Percentiles rank a stretch among this genome's conserved stretches.
phyloP scores from a whole-genome alignment of 805 yeast genomes.

The Groenewaldozyma salmanticensis region DNA sequence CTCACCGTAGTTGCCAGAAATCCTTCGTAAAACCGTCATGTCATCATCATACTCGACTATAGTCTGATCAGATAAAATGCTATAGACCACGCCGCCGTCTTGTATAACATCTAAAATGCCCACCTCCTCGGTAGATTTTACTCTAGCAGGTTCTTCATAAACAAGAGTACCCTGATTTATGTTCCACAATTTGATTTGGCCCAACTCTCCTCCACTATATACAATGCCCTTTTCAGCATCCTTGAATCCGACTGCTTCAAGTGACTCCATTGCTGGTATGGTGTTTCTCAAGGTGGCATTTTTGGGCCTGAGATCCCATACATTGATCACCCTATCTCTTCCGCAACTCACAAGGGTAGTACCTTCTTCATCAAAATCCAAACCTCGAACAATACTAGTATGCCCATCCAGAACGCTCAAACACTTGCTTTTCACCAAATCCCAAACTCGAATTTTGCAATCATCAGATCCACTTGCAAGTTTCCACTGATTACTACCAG shows the following conservation, averaged over 20 bases:
- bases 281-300: conserved; percentile 52
- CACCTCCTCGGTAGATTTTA: conserved; percentile 50
- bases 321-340: conserved; percentile 67
- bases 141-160: conserved; percentile 26
- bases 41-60: conserved; percentile 43
- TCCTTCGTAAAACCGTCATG: conserved; percentile 35
- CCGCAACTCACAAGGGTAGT: conserved; percentile 68
- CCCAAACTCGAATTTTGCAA: conserved; percentile 51
- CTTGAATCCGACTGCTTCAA: conserved; percentile 30
- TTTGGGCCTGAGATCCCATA: conserved; percentile 40
- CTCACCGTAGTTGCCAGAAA: conserved; percentile 94
- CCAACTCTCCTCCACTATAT: conserved; percentile 7
- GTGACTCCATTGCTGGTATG: conserved; percentile 53
- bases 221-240: conserved; percentile 16
- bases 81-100: conserved; percentile 28
- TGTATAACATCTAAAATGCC: conserved; percentile 49
- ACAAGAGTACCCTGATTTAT: conserved; percentile 38
- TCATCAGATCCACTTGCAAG: conserved; percentile 64
- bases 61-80: conserved; percentile 80
- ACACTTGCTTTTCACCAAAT: conserved; percentile 59
- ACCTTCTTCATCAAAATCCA: conserved; percentile 51
- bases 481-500: conserved; percentile 58
- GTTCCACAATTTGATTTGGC: conserved; percentile 50
- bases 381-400: conserved; percentile 74
- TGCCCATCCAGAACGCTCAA: conserved; percentile 61